Percentiles rank a stretch among this genome's conserved stretches.
Conservation (phyloP, 768 basidiomycete genomes). For the Termitomyces sp. region DNA sequence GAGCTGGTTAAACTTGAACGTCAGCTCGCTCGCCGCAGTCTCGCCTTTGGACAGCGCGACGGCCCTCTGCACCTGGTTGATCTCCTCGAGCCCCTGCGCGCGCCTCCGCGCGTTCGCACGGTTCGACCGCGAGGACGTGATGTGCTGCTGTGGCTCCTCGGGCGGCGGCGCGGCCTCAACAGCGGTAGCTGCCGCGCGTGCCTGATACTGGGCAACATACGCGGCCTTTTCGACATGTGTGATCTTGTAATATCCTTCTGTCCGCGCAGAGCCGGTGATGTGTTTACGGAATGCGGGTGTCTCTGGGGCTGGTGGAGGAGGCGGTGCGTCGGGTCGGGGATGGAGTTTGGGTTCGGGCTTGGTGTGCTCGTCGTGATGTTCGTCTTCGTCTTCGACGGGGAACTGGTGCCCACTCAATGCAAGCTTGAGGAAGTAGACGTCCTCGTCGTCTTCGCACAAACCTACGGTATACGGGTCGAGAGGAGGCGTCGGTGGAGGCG, state of each 20-base stretch:
- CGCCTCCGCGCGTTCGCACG: slow-evolving; percentile 89
- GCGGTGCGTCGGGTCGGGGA: slow-evolving; percentile 10
- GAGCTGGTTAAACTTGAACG: slow-evolving; percentile 98
- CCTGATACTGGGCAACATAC: slow-evolving; percentile 86
- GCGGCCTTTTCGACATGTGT: slow-evolving; percentile 85
- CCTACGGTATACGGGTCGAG: slow-evolving; percentile 50
- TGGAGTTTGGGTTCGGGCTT: not conserved
- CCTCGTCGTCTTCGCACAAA: slow-evolving; percentile 83
- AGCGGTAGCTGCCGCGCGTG: slow-evolving; percentile 37
- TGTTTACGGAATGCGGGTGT: slow-evolving; percentile 66
- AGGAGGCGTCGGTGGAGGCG: slow-evolving; percentile 39
- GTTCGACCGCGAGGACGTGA: slow-evolving; percentile 80
- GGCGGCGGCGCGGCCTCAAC: slow-evolving; percentile 37
- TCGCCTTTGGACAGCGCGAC: slow-evolving; percentile 74
- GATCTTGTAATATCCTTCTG: slow-evolving; percentile 95
- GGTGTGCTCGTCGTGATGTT: slow-evolving; percentile 1
- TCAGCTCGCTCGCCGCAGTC: slow-evolving; percentile 53
- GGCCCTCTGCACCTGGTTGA: slow-evolving; percentile 83
- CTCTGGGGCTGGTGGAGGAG: slow-evolving; percentile 26
- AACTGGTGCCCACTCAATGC: slow-evolving; percentile 39
- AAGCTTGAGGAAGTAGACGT: slow-evolving; percentile 72
- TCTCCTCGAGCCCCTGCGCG: slow-evolving; percentile 90
- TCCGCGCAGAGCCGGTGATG: slow-evolving; percentile 80
- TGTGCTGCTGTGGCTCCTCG: slow-evolving; percentile 43
- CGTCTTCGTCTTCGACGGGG: slow-evolving; percentile 16